Percentiles rank a stretch among this genome's conserved stretches.
Evolutionary conservation across 225 moss, liverwort and hornwort genomes (phyloP).

Genomic region (Antitrichia curtipendula): DNA sequence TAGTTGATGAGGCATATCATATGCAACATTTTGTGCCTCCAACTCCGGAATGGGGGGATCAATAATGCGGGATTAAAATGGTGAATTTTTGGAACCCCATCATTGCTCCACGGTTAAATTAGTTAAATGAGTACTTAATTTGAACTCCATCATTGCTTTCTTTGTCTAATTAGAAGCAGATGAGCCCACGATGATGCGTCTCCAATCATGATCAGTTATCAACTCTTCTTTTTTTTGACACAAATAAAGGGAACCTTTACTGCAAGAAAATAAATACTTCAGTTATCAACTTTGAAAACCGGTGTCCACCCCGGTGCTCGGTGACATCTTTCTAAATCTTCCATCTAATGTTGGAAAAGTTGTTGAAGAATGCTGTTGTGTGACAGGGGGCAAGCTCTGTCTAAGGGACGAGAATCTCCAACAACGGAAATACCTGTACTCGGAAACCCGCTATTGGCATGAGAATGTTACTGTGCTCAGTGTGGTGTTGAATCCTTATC

Average conservation of each 20-base stretch:
- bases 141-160: background rate
- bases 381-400: background rate
- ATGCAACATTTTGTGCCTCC: background rate
- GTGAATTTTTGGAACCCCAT: background rate
- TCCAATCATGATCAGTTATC: too few relatives aligned
- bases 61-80: background rate
- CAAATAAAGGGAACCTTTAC: too few relatives aligned
- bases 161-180: background rate
- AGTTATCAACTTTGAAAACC: too few relatives aligned
- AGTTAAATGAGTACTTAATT: background rate
- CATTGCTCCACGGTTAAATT: background rate
- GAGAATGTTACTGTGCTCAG: background rate
- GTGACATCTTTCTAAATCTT: background rate
- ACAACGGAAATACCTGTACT: background rate
- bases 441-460: background rate
- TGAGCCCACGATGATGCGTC: background rate
- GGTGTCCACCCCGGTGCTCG: too few relatives aligned
- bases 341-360: background rate
- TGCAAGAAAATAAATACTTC: too few relatives aligned
- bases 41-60: background rate
- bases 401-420: too few relatives aligned
- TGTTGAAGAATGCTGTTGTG: background rate
- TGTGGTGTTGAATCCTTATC: background rate
- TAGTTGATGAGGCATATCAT: background rate
- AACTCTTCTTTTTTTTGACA: too few relatives aligned